Conservation (phyloP, 2,329 filamentous ascomycete species). For the Lecanoromycetidae sp. region DNA sequence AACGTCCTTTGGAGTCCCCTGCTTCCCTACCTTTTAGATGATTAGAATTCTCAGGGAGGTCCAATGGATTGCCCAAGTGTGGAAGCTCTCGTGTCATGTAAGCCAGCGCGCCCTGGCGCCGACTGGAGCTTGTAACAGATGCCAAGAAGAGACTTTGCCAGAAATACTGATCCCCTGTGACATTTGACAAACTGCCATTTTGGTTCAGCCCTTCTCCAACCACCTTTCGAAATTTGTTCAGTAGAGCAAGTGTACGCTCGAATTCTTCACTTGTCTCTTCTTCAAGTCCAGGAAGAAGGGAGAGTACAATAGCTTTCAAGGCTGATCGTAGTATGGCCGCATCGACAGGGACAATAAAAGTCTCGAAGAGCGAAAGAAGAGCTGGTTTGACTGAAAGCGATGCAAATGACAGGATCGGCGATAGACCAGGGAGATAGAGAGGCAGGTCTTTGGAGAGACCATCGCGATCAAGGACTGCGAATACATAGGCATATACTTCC, state of each 20-base stretch:
- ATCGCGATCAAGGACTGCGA: constrained; percentile 68
- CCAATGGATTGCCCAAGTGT: constrained; percentile 36
- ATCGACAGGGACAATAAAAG: constrained; percentile 62
- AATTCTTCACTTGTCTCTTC: constrained; percentile 97
- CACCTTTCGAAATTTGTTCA: constrained; percentile 63
- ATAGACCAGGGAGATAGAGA: constrained; percentile 79
- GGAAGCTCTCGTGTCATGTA: constrained; percentile 74
- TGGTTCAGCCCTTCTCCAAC: constrained; percentile 46
- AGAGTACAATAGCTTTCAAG: constrained; percentile 77
- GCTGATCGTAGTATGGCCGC: constrained; percentile 65
- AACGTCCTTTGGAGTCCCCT: constrained; percentile 23
- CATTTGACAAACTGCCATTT: constrained; percentile 39
- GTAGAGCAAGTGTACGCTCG: constrained; percentile 65
- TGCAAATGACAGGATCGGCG: constrained; percentile 83
- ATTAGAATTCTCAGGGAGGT: not conserved
- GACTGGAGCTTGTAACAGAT: constrained; percentile 75
- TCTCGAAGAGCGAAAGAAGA: constrained; percentile 74
- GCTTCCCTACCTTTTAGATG: not conserved
- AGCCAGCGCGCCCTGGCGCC: constrained; percentile 74
- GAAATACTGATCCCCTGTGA: constrained; percentile 70
- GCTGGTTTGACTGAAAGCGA: constrained; percentile 80
- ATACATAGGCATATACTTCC: constrained; percentile 85
- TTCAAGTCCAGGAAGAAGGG: constrained; percentile 81
- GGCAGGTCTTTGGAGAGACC: constrained; percentile 69
- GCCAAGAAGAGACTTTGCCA: constrained; percentile 97